Conservation (phyloP, 352 stramenopile species). For the Pythium chondricola region DNA sequence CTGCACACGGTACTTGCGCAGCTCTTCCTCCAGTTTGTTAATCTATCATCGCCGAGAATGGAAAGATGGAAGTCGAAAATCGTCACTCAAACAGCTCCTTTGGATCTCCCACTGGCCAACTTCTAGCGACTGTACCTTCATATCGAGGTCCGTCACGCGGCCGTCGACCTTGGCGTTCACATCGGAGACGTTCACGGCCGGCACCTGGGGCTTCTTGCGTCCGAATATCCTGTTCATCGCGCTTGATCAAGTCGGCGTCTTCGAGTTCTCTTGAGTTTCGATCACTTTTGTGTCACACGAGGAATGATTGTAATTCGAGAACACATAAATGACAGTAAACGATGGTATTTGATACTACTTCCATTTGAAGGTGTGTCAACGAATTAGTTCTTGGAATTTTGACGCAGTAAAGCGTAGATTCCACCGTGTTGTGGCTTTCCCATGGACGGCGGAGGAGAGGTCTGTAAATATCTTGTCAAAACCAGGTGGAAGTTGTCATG, state of each 20-base stretch:
- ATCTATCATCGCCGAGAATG: conserved; percentile 35
- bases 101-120: too few species aligned
- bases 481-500: conserved; percentile 13
- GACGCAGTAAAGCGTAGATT: conserved; percentile 66
- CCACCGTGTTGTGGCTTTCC: conserved; percentile 50
- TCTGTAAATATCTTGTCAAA: background rate
- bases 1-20: conserved; percentile 76
- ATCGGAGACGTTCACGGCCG: conserved; percentile 71
- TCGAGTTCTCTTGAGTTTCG: background rate
- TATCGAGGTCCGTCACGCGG: conserved; percentile 67
- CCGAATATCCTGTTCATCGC: conserved; percentile 83
- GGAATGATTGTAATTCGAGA: conserved; percentile 3
- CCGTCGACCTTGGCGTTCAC: conserved; percentile 71
- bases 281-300: conserved; percentile 4
- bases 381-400: conserved; percentile 12
- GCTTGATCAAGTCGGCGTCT: background rate
- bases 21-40: conserved; percentile 72
- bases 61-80: background rate
- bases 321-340: too few species aligned
- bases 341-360: too few species aligned
- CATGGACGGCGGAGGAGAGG: conserved; percentile 24
- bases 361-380: too few species aligned
- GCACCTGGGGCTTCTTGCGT: conserved; percentile 72
- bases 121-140: conserved; percentile 42
- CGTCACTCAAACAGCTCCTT: too few species aligned